Conservation (phyloP, 768 basidiomycete species). For the Trametes cubensis region DNA sequence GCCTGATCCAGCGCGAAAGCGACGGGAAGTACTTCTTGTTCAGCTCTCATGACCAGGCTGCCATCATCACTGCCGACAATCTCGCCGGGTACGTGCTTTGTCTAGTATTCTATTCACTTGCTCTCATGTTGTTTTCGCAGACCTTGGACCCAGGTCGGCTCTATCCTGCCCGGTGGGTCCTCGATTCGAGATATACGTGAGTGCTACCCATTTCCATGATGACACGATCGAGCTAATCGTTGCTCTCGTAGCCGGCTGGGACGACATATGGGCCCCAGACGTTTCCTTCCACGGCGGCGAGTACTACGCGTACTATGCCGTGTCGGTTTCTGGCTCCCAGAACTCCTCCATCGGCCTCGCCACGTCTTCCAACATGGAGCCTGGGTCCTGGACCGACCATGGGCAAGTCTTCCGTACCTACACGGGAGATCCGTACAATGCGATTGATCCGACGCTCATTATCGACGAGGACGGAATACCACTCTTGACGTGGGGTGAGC, state of each 20-base stretch:
- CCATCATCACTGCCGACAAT: conserved; percentile 23
- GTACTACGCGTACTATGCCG: conserved; percentile 31
- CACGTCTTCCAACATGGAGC: conserved; percentile 29
- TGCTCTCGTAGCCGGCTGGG: conserved; percentile 13
- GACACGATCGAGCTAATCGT: neutral
- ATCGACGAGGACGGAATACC: conserved; percentile 23
- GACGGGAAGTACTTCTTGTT: conserved; percentile 29
- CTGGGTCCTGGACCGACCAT: conserved; percentile 31
- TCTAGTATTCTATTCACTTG: neutral
- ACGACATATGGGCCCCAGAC: conserved; percentile 33
- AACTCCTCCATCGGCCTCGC: conserved; percentile 31
- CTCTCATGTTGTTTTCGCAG: neutral
- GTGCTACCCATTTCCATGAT: neutral
- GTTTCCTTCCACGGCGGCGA: conserved; percentile 27
- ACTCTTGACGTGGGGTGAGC: conserved; percentile 27
- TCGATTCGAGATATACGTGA: conserved; percentile 20
- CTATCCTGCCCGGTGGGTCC: conserved; percentile 24
- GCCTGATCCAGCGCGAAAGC: conserved; percentile 19
- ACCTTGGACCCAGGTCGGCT: conserved; percentile 28
- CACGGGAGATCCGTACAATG: conserved; percentile 25
- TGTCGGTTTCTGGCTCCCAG: conserved; percentile 30
- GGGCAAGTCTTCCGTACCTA: conserved; percentile 27
- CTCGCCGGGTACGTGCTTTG: conserved; percentile 20
- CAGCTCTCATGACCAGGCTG: conserved; percentile 19
- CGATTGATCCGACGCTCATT: conserved; percentile 26